Conservation (phyloP, 2,329 filamentous ascomycete genomes). For the Blumeria hordei region DNA sequence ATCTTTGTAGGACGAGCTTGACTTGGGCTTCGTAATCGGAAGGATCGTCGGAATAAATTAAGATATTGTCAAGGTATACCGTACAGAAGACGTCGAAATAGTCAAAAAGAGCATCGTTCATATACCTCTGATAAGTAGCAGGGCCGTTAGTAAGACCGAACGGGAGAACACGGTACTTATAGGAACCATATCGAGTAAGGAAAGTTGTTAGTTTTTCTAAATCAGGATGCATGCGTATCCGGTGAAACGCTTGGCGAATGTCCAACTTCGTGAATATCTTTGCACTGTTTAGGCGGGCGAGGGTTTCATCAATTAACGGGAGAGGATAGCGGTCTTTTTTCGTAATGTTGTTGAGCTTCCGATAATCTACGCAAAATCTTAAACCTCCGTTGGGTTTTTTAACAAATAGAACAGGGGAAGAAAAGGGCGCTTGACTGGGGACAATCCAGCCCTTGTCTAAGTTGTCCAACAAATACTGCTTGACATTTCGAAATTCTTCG, state of each 20-base stretch:
- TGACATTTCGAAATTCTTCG: too few species aligned
- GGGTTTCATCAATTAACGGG: too few species aligned
- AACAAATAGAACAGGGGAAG: too few species aligned
- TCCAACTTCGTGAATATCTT: too few species aligned
- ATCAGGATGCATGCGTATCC: not conserved
- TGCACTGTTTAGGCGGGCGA: too few species aligned
- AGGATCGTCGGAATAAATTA: constrained; percentile 1
- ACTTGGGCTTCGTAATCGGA: constrained; percentile 1
- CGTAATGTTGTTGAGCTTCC: too few species aligned
- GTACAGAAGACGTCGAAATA: constrained; percentile 2
- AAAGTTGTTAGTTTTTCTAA: constrained; percentile 2
- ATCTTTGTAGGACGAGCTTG: not conserved
- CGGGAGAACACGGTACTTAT: constrained; percentile 2
- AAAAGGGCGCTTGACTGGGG: too few species aligned
- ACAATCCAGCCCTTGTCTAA: too few species aligned
- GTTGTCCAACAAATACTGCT: too few species aligned
- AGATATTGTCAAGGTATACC: constrained; percentile 3
- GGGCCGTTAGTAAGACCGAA: constrained; percentile 2
- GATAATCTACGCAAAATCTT: too few species aligned
- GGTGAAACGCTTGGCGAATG: constrained; percentile 1
- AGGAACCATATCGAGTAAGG: not conserved
- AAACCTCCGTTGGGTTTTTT: too few species aligned
- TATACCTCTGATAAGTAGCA: constrained; percentile 1
- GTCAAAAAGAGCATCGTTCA: constrained; percentile 2
- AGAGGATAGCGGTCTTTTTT: too few species aligned